Conservation (phyloP, 164 flowering plant genomes). For the Vitis rupestris region DNA sequence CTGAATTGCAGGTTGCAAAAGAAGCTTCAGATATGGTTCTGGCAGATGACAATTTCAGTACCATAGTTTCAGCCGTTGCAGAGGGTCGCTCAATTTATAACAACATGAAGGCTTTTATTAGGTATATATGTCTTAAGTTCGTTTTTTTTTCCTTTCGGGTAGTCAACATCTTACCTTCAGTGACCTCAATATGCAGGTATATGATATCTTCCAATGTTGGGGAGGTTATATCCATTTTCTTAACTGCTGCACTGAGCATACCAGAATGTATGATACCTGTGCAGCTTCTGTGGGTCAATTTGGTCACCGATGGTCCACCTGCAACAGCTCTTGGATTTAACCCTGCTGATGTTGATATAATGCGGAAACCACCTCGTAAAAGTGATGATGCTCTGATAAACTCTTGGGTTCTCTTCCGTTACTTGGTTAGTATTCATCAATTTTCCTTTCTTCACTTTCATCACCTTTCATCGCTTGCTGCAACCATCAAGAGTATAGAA, state of each 20-base stretch:
- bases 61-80: conserved; percentile 84
- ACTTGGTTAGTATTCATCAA: conserved; percentile 51
- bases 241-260: conserved; percentile 86
- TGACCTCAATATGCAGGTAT: conserved; percentile 50
- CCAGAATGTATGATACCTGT: conserved; percentile 95
- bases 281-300: conserved; percentile 93
- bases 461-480: not conserved
- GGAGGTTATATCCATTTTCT: conserved; percentile 87
- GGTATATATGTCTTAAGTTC: conserved; percentile 29
- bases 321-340: conserved; percentile 97
- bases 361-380: conserved; percentile 87
- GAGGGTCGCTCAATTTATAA: conserved; percentile 90
- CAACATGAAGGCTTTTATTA: conserved; percentile 95
- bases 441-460: not conserved
- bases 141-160: not conserved
- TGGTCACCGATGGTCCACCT: conserved; percentile 97
- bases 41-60: conserved; percentile 89
- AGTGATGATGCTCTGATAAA: conserved; percentile 76
- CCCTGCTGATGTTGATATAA: conserved; percentile 84
- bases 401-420: conserved; percentile 83
- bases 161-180: not conserved
- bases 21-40: conserved; percentile 97
- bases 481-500: too few relatives aligned
- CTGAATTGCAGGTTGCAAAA: conserved; percentile 73
- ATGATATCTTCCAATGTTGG: conserved; percentile 98